Evolutionary conservation across 768 basidiomycete genomes (phyloP).

Genomic region (Serendipita indica): DNA sequence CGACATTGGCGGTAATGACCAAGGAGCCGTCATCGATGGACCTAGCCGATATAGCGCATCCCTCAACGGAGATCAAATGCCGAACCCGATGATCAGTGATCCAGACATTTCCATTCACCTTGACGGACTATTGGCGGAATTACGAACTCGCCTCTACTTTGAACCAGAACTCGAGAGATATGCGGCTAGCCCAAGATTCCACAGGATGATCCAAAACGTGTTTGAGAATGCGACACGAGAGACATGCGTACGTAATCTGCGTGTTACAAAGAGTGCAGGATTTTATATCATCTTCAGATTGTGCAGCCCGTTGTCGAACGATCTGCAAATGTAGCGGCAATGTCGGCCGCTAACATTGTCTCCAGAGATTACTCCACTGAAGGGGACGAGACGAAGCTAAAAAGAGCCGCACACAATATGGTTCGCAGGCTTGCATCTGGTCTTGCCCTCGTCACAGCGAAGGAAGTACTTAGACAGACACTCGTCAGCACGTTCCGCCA

Average conservation of each 20-base stretch:
- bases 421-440: constrained; percentile 94
- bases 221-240: constrained; percentile 92
- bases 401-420: constrained; percentile 88
- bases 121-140: constrained; percentile 57
- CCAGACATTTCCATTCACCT: constrained; percentile 51
- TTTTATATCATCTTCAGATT: constrained; percentile 35
- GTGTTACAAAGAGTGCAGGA: neutral
- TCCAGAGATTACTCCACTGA: constrained; percentile 94
- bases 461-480: constrained; percentile 65
- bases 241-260: constrained; percentile 28
- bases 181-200: constrained; percentile 68
- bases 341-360: constrained; percentile 89
- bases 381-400: constrained; percentile 74
- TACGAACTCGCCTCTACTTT: constrained; percentile 63
- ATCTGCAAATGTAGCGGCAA: constrained; percentile 95
- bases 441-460: constrained; percentile 93
- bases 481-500: constrained; percentile 5
- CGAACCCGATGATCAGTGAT: constrained; percentile 1
- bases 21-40: neutral
- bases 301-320: constrained; percentile 95
- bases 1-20: neutral
- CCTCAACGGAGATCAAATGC: neutral
- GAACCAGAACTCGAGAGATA: constrained; percentile 60
- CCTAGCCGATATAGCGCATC: neutral
- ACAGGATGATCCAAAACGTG: constrained; percentile 77